Base-by-base conservation (phyloP, 306 rosid genomes). In the Lathyrus aphaca region DNA sequence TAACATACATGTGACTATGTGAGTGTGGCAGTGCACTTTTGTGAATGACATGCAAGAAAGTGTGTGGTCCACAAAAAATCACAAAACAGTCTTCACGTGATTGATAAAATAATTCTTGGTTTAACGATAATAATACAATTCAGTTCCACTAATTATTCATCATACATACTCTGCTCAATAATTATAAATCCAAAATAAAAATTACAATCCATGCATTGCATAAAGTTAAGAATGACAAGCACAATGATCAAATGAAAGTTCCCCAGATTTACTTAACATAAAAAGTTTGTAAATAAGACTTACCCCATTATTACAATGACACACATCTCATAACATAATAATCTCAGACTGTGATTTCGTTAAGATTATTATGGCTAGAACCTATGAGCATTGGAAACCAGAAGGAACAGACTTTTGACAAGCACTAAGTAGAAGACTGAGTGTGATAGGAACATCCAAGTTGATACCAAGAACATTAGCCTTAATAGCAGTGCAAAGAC, bases 401-500 rank as follows among this genome's bases (percentile, higher is more conserved):
- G 83, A 1, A 37, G 98, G 98, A 46, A 88, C 27, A 10, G 86
- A 12, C 60, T 88, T 89, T 49, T 89, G 57, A 82, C 96, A 92
- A 39, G 96, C 88, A 73, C 87, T 84, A 13, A 88, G 16, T 32
- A 92, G 46, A 66, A 84, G 6, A 25, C 86, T 84, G 55, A 92
- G 80, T 0, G 91, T 30, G 74, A 89, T 1, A 1, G 96, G 98
- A 3, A 89, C 74, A 12, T 87, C 25, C 82, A 93, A 65, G 84
- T 90, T 79, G 67, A 86, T 64, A 1, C 98, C 98, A 21, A 88
- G 84, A 54, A 85, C 91, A 80, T 85, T 90, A 66, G 86, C 90
- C 65, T 90, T 93, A 44, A 90, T 80, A 14, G 92, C 96, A 14
- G 96, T 90, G 76, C 98, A 92, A 1, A 93, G 87, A 49, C 96